Evolutionary conservation across 257 asterid species (phyloP).

Genomic region (Solanum etuberosum): DNA sequence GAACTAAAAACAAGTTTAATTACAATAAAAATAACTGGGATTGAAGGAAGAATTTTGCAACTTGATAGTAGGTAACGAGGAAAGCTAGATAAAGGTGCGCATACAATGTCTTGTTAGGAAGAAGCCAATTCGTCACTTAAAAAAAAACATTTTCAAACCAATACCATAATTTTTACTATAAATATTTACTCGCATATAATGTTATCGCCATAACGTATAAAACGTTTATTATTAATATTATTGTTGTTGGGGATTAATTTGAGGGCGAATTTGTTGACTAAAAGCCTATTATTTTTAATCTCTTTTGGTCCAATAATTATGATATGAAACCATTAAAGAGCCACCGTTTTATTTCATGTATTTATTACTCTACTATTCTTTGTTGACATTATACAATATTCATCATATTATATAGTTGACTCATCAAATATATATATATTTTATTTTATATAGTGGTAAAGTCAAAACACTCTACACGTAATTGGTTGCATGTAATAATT

Average conservation of each 20-base stretch:
- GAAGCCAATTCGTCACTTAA: fast-evolving
- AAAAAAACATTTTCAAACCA: background rate
- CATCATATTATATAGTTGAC: background rate
- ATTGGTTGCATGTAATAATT: background rate
- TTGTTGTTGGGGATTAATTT: background rate
- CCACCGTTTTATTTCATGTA: background rate
- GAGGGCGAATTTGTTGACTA: background rate
- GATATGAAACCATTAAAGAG: background rate
- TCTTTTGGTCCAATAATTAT: background rate
- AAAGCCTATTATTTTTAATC: background rate
- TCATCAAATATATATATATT: background rate
- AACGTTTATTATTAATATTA: too few species aligned
- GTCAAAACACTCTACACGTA: background rate
- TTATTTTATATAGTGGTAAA: background rate
- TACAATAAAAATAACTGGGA: background rate
- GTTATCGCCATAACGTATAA: background rate
- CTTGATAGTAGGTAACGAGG: background rate
- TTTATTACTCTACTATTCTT: background rate
- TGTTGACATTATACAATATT: background rate
- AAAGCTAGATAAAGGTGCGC: background rate
- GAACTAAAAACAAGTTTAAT: background rate
- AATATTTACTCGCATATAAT: background rate
- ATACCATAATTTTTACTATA: background rate
- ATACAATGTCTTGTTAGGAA: background rate
- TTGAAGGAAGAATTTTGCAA: background rate